phyloP scores from a whole-genome alignment of 805 yeast species.

The Maudiozyma bulderi region DNA sequence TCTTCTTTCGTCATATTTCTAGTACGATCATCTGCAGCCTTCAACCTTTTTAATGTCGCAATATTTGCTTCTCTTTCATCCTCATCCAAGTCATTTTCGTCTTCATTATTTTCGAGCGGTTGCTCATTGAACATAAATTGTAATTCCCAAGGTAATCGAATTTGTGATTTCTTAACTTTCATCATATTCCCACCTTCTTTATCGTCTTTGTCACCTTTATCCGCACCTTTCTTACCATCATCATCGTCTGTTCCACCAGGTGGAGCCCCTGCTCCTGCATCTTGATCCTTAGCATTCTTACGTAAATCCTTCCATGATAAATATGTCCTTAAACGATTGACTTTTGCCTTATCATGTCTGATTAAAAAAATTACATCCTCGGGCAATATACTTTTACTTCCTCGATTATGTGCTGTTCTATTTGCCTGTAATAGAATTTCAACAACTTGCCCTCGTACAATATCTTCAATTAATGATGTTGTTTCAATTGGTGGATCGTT shows the following conservation, averaged over 20 bases:
- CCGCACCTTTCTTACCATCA: constrained; percentile 22
- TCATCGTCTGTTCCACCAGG: constrained; percentile 35
- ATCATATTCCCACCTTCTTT: constrained; percentile 37
- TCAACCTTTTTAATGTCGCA: constrained; percentile 80
- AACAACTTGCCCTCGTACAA: constrained; percentile 88
- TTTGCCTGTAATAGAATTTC: constrained; percentile 73
- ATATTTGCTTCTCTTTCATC: constrained; percentile 83
- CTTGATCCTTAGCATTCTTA: constrained; percentile 64
- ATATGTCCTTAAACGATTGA: constrained; percentile 80
- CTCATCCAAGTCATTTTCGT: constrained; percentile 64
- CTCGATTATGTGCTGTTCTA: constrained; percentile 66
- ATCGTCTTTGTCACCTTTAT: constrained; percentile 29
- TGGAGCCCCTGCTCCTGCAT: constrained; percentile 49
- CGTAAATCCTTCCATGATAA: constrained; percentile 95
- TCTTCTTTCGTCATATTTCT: constrained; percentile 91
- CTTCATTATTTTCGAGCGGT: constrained; percentile 62
- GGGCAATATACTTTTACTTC: constrained; percentile 75
- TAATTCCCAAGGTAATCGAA: constrained; percentile 90
- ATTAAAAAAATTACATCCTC: constrained; percentile 91
- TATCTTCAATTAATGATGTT: constrained; percentile 87
- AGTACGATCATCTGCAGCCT: constrained; percentile 90
- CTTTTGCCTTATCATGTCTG: constrained; percentile 90
- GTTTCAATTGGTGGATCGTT: constrained; percentile 91
- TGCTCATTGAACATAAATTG: constrained; percentile 90
- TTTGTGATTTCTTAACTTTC: constrained; percentile 63